Base-by-base conservation (phyloP, 805 yeast species). In the Metschnikowia colocasiae region DNA sequence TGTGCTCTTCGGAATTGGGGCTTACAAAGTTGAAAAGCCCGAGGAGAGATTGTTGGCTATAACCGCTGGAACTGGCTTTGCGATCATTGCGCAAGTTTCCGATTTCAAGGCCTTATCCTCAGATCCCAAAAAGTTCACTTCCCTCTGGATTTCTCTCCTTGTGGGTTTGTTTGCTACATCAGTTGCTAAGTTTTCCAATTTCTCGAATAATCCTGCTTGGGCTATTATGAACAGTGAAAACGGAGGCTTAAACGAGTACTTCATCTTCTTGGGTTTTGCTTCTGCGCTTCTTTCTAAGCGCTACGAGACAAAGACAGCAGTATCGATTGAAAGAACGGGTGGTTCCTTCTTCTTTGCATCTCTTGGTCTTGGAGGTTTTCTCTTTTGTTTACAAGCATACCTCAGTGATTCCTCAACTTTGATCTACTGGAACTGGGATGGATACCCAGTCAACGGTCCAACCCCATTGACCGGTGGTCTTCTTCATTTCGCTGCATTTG, bases 371-470 rank as follows among this genome's bases (percentile, higher is more conserved):
- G 98, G 95, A 20, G 81, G 89, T 1, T 72, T 85, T 47, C 63
- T 89, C 25, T 92, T 82, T 61, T 79, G 85, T 5, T 64, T 86
- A 30, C 84, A 83, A 55, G 86, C 95, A 12, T 79, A 83, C 72
- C 64, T 90, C 40, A 78, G 88, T 2, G 99, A 94, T 62, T 78
- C 97, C 0, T 83, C 95, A 2, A 86, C 94, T 8, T 74, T 92
- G 36, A 85, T 88, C n/a, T 74, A 83, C 40, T 94, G 97, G 97
- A 81, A 82, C n/a, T 94, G 98, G 98, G 86, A 83, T 51, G 99
- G 99, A 1, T 92, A 77, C 63, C 96, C 95, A 35, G 73, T 87
- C n/a, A 69, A 71, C 3, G 95, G 95, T 0, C 97, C 97, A 9
- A 76, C 86, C 3, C 95, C 97, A 10, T 81, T 90, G 38, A 89